These are phyloP conservation scores for Sechiopsis laciniata DNA, from an alignment of 306 rosid species.

Conservation along the genomic window DNA sequence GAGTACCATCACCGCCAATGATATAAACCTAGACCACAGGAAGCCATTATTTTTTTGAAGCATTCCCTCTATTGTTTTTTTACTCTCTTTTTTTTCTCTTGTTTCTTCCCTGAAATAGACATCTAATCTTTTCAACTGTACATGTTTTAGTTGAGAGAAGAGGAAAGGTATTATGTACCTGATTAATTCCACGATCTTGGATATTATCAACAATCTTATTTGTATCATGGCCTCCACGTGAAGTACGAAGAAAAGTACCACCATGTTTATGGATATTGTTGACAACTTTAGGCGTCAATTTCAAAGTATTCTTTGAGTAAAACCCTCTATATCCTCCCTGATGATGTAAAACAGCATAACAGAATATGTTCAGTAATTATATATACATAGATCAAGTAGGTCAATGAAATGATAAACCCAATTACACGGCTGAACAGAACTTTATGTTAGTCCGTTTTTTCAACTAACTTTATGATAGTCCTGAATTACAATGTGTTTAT, in stretches of 20 bases:
- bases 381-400: neutral
- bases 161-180: conserved; percentile 43
- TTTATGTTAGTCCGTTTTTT: neutral
- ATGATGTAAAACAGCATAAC: conserved; percentile 29
- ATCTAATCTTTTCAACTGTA: neutral
- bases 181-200: conserved; percentile 85
- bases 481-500: neutral
- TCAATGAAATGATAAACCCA: neutral
- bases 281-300: conserved; percentile 74
- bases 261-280: conserved; percentile 80
- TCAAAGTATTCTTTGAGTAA: conserved; percentile 73
- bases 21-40: conserved; percentile 57
- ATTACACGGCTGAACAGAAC: neutral
- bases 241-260: conserved; percentile 85
- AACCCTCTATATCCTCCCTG: conserved; percentile 91
- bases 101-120: conserved; percentile 4
- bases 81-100: neutral
- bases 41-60: conserved; percentile 21
- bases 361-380: neutral
- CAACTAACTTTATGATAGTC: no score
- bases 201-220: conserved; percentile 91
- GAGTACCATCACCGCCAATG: conserved; percentile 97
- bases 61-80: neutral
- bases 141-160: neutral
- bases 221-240: conserved; percentile 96